phyloP scores from a whole-genome alignment of 2,329 filamentous ascomycete genomes.

The Bipolaris zeicola region DNA sequence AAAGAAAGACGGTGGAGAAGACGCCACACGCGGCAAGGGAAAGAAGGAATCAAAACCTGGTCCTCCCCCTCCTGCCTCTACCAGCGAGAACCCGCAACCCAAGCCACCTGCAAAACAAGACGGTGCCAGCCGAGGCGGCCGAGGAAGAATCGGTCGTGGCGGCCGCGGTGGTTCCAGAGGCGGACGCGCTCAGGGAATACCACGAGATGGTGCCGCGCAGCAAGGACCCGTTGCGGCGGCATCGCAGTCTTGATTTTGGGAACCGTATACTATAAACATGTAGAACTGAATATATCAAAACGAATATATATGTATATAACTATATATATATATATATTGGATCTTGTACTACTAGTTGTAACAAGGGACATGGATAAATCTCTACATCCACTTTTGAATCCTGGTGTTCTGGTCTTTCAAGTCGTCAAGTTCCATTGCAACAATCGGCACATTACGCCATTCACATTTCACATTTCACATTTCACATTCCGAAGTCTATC shows the following conservation, averaged over 20 bases:
- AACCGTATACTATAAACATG: neutral
- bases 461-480: neutral
- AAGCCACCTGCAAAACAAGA: conserved; percentile 16
- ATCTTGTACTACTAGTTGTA: neutral
- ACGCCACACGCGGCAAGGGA: conserved; percentile 22
- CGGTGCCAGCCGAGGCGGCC: conserved; percentile 19
- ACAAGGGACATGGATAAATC: neutral
- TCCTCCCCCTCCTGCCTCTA: neutral
- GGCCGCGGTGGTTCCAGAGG: conserved; percentile 33
- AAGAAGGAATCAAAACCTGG: conserved; percentile 18
- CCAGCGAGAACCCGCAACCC: conserved; percentile 6
- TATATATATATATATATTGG: neutral
- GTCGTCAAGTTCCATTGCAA: too few relatives aligned
- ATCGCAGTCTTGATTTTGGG: neutral
- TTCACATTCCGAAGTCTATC: neutral
- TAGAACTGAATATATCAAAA: neutral
- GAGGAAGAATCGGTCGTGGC: conserved; percentile 27
- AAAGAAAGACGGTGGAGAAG: conserved; percentile 29
- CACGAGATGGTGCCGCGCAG: conserved; percentile 14
- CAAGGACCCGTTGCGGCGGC: neutral
- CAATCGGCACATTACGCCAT: neutral
- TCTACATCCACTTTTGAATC: neutral
- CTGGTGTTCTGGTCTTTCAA: too few relatives aligned
- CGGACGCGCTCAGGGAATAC: conserved; percentile 22
- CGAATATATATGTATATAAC: neutral